Evolutionary conservation across 2,329 filamentous ascomycete genomes (phyloP), one percentile per base, ranked within the genome.

Genomic region (Talaromyces marneffei): DNA sequence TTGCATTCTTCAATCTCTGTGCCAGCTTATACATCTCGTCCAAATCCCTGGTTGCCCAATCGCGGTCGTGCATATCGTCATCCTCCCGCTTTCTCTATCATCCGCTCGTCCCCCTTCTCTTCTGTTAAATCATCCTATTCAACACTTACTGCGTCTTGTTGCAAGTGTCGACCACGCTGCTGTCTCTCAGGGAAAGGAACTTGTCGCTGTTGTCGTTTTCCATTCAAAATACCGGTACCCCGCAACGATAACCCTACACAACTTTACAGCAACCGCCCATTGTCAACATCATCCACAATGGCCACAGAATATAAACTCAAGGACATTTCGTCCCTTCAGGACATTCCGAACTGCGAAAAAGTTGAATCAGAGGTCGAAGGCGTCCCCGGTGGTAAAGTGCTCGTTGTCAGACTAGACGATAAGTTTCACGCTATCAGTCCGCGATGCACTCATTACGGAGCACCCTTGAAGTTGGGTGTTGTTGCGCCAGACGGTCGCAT

Each of bases 371-470:
- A 96, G 69, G 88, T 99, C 4, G 93, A 97, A 69, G 94, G 93
- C 20, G 82, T 99, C 46, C 87, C 93, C 61, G 87, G 84, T 39
- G 91, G 86, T 65, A 97, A 97, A 75, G 87, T 99, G 2, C 80
- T 99, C 4, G 82, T 99, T 4, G 81, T 94, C 65, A 95, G 95
- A 71, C 82, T 88, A 10, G 86, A 86, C 59, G 89, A 88, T 67
- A 85, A 88, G 67, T 79, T 93, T 16, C 87, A 92, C 72, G 94
- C 92, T 31, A 75, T 95, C 37, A 92, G 90, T 37, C 80, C 91
- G 40, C 94, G 88, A 67, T 99, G 94, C 72, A 87, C 85, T 14
- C 93, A 97, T 77, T 97, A 96, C 73, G 93, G 94, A 35, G 94
- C 93, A 42, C 94, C 94, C 14, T 78, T 99, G 66, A 85, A 87